Evolutionary conservation across 441 rosid species (phyloP).

Genomic region (Gossypium trilobum): DNA sequence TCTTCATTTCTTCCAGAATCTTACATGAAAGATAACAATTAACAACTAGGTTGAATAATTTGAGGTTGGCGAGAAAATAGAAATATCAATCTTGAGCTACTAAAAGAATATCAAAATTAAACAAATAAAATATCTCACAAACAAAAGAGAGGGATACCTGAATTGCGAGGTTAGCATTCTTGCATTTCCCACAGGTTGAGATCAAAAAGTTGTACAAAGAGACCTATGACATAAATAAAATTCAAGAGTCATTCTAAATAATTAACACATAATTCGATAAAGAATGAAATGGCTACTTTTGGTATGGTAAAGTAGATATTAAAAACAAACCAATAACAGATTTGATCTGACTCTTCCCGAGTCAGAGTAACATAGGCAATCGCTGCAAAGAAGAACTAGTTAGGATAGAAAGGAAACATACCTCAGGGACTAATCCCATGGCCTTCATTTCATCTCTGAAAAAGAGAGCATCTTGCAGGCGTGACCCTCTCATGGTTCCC

Average conservation of each 20-base stretch:
- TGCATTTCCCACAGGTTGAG: slow-evolving; percentile 83
- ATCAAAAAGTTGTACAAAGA: slow-evolving; percentile 72
- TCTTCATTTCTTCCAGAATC: slow-evolving; percentile 91
- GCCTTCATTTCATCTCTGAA: slow-evolving; percentile 80
- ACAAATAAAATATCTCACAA: neutral
- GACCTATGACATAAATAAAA: slow-evolving; percentile 36
- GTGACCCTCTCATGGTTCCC: slow-evolving; percentile 82
- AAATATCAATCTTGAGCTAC: neutral
- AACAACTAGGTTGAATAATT: neutral
- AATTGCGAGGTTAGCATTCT: slow-evolving; percentile 58
- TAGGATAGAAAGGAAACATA: slow-evolving; percentile 20
- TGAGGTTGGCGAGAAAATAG: neutral
- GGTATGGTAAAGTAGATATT: neutral
- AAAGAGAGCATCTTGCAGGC: slow-evolving; percentile 68
- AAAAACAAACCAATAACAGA: neutral
- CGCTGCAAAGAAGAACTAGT: neutral
- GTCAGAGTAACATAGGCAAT: neutral
- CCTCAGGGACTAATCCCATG: slow-evolving; percentile 87
- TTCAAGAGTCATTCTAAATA: neutral
- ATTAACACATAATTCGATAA: neutral
- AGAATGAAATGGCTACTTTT: neutral
- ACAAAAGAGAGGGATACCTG: slow-evolving; percentile 33
- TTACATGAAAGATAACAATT: slow-evolving; percentile 23
- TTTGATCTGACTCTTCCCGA: neutral
- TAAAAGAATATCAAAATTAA: neutral